phyloP scores from a whole-genome alignment of 352 stramenopile genomes.

The Globisporangium lucens region DNA sequence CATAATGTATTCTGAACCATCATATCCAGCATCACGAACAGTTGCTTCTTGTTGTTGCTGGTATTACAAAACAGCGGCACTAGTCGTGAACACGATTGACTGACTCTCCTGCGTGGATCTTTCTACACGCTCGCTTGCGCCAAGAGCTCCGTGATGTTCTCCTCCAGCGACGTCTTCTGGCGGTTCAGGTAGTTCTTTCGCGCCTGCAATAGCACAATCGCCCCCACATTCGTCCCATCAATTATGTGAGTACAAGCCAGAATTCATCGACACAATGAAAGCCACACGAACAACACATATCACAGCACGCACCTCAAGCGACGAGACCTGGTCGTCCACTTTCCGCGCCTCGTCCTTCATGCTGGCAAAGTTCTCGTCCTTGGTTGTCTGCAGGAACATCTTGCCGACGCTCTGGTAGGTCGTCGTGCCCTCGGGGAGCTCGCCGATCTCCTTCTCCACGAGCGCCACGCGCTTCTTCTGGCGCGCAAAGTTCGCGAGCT shows the following conservation, averaged over 20 bases:
- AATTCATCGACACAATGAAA: neutral
- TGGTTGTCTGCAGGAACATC: conserved; percentile 73
- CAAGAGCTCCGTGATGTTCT: conserved; percentile 83
- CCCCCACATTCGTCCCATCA: no score
- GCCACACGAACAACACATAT: neutral
- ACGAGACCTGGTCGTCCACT: conserved; percentile 67
- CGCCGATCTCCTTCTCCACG: conserved; percentile 64
- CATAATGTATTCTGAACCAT: conserved; percentile 23
- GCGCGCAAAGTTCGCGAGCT: conserved; percentile 48
- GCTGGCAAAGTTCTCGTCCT: conserved; percentile 45
- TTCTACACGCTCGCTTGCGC: conserved; percentile 53
- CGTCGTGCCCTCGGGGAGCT: conserved; percentile 54
- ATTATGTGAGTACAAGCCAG: neutral
- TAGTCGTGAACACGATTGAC: neutral
- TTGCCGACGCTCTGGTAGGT: conserved; percentile 83
- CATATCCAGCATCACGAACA: neutral
- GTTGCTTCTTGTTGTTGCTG: conserved; percentile 10
- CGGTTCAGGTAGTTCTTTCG: conserved; percentile 80
- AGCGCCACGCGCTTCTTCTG: conserved; percentile 80
- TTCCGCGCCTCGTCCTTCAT: conserved; percentile 59
- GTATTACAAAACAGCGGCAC: neutral
- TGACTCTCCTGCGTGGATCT: neutral
- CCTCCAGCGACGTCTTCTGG: conserved; percentile 74
- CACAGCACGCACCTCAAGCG: conserved; percentile 46
- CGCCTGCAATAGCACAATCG: conserved; percentile 21